Conservation (phyloP, 2,329 filamentous ascomycete genomes). For the Curvularia sp. region DNA sequence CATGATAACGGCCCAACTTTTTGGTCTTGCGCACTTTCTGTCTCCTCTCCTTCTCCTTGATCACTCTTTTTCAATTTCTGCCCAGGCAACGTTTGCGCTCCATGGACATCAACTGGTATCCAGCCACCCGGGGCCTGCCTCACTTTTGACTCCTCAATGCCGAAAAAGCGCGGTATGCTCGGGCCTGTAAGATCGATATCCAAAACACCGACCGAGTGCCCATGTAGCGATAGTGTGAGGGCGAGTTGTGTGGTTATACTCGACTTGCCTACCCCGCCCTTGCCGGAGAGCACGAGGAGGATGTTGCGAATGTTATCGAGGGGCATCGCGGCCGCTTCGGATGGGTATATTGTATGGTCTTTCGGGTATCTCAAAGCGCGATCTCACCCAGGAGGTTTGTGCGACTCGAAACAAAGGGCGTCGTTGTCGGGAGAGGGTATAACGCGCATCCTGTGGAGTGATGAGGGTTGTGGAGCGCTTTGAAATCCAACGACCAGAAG, state of each 20-base stretch:
- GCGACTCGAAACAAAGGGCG: background rate
- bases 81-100: conserved; percentile 51
- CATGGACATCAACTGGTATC: conserved; percentile 86
- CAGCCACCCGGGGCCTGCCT: conserved; percentile 90
- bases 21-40: conserved; percentile 14
- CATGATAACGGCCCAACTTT: conserved; percentile 72
- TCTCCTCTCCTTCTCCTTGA: conserved; percentile 2
- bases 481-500: conserved; percentile 37
- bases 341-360: background rate
- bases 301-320: conserved; percentile 77
- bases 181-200: conserved; percentile 96
- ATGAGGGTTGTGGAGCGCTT: conserved; percentile 37
- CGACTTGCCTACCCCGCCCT: conserved; percentile 97
- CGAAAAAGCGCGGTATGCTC: conserved; percentile 93
- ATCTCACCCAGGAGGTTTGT: conserved; percentile 1
- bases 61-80: conserved; percentile 13
- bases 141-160: conserved; percentile 86
- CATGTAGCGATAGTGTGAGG: conserved; percentile 82
- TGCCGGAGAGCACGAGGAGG: conserved; percentile 87
- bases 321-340: conserved; percentile 62
- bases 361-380: background rate
- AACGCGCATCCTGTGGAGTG: conserved; percentile 25
- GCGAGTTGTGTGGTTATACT: conserved; percentile 97
- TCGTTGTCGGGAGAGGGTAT: conserved; percentile 7
- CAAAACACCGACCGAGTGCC: conserved; percentile 90